phyloP scores from a whole-genome alignment of 306 rosid species.

The Quillaja saponaria region DNA sequence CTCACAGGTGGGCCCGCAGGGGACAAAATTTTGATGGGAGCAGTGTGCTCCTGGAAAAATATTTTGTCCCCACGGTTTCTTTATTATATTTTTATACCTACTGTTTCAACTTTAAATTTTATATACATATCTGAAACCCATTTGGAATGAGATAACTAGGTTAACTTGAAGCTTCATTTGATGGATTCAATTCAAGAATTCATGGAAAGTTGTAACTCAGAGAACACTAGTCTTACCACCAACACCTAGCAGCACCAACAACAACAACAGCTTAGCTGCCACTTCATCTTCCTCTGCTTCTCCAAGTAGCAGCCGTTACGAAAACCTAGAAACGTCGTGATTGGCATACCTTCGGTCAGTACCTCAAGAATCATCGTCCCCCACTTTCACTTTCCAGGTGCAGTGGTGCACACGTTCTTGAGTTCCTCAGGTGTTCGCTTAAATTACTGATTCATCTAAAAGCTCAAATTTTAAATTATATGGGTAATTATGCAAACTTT shows the following conservation, averaged over 20 bases:
- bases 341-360: conserved; percentile 98
- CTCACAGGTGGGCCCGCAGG: too few relatives aligned
- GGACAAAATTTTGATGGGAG: too few relatives aligned
- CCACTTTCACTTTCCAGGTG: conserved; percentile 92
- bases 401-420: conserved; percentile 97
- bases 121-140: conserved; percentile 37
- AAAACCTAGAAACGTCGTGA: conserved; percentile 96
- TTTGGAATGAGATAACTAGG: neutral
- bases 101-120: too few relatives aligned
- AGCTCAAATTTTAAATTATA: neutral
- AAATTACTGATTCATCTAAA: neutral
- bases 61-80: too few relatives aligned
- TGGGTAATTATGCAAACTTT: neutral
- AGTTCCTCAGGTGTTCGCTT: conserved; percentile 60
- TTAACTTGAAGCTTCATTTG: neutral
- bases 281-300: conserved; percentile 51
- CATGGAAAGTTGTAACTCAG: conserved; percentile 54
- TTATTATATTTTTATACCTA: too few relatives aligned
- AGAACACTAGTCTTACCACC: conserved; percentile 32
- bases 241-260: conserved; percentile 6
- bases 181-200: conserved; percentile 82
- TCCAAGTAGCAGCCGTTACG: conserved; percentile 72
- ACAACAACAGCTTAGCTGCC: conserved; percentile 22
- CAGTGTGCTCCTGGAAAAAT: too few relatives aligned
- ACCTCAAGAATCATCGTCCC: conserved; percentile 90